Base-by-base conservation (phyloP, 768 basidiomycete species). In the Russula emetica region DNA sequence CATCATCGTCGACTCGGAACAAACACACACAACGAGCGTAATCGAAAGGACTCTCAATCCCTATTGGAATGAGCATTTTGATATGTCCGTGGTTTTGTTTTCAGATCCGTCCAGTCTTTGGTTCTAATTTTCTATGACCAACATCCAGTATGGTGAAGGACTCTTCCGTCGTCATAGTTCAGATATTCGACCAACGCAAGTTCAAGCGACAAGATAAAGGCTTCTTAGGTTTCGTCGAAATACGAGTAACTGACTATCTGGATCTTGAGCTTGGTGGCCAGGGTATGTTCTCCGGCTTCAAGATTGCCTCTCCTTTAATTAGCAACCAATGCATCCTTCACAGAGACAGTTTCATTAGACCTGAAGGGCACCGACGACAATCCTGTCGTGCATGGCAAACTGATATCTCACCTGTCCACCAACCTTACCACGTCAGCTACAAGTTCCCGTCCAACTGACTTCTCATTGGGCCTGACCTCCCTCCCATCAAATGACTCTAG, bases 181-280 rank as follows among this genome's bases (percentile, higher is more conserved):
- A 99, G 77, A 97, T 98, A 70, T 98, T 98, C 70, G 97, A 99
- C 77, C 96, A 98, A 76, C 87, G 94, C 75, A 99, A 98, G 77
- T 98, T 98, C 80, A 99, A 98, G 82, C 83, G 91, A 76, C 87
- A 88, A 71, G 97, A 99, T 74, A 96, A 98, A 73, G 97, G 97
- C 1, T 98, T 99, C 76, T 79, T 99, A 58, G 97, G 97, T 38
- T 95, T 98, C 14, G 95, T 98, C 70, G 98, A 99, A 73, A 83
- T 98, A 68, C 84, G 88, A 69, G 92, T 98, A 66, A 84, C 87
- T 73, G 91, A 94, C 75, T 88, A 89, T 26, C 78, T 98, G 50
- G 97, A 98, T 75, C 80, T 98, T 62, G 93, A 96, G 64, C 76
- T 94, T 24, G 94, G 90, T 52, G 91, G 92, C 18, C 94, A 97